A percentile compares a stretch with the other conserved stretches of the same genome.
Conservation (phyloP, 371 early-diverging fungal species). For the Mortierella sp. region DNA sequence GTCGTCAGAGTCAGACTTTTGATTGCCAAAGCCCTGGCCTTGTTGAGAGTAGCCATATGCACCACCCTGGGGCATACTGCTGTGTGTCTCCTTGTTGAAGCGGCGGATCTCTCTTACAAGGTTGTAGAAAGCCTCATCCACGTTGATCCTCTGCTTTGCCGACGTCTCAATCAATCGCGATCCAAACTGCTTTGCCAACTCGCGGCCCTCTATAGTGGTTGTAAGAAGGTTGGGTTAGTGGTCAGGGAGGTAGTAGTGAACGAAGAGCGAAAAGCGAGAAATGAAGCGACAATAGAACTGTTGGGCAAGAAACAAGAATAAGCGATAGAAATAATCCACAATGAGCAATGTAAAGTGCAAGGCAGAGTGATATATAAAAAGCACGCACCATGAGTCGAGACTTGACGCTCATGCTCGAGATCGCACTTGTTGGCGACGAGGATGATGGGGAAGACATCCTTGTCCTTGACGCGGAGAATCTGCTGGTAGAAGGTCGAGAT, state of each 20-base stretch:
- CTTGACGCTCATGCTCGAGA: slow-evolving; percentile 84
- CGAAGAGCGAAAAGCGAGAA: background rate
- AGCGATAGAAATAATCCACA: background rate
- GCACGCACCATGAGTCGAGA: slow-evolving; percentile 71
- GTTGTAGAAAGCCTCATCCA: slow-evolving; percentile 92
- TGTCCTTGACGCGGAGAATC: slow-evolving; percentile 87
- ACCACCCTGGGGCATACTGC: slow-evolving; percentile 48
- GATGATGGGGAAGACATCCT: slow-evolving; percentile 88
- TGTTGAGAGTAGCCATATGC: slow-evolving; percentile 53
- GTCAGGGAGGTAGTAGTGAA: background rate
- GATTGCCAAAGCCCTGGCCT: slow-evolving; percentile 60
- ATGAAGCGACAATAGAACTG: background rate
- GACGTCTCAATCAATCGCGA: slow-evolving; percentile 94
- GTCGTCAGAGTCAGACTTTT: slow-evolving; percentile 49
- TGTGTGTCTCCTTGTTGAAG: slow-evolving; percentile 74
- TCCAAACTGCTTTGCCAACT: slow-evolving; percentile 82
- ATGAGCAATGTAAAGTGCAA: background rate
- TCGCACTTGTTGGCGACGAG: slow-evolving; percentile 97
- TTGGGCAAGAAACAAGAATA: background rate
- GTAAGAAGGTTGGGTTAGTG: no score
- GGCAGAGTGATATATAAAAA: background rate
- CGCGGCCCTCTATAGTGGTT: slow-evolving; percentile 77
- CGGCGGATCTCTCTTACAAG: slow-evolving; percentile 91
- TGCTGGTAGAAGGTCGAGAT: slow-evolving; percentile 83
- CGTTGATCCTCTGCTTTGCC: slow-evolving; percentile 92